phyloP scores from a whole-genome alignment of 192 early-diverging fungal species.

The Coemansia sp. region DNA sequence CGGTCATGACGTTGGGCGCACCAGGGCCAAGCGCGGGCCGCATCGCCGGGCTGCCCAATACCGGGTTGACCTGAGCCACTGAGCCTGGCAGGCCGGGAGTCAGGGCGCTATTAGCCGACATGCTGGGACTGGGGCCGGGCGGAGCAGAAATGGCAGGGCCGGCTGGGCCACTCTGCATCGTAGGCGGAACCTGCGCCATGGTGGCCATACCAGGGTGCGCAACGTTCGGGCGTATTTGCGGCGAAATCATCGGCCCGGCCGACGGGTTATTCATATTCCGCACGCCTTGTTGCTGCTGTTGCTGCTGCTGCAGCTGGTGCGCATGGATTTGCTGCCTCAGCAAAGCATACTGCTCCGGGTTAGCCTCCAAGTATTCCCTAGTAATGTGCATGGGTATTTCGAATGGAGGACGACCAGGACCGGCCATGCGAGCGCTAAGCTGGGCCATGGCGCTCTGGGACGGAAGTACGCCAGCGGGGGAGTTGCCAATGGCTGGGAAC shows the following conservation, averaged over 20 bases:
- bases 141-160: neutral
- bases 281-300: constrained; percentile 20
- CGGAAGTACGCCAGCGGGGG: neutral
- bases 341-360: constrained; percentile 29
- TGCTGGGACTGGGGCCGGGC: neutral
- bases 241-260: constrained; percentile 25
- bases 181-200: constrained; percentile 23
- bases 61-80: neutral
- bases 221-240: constrained; percentile 30
- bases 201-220: constrained; percentile 17
- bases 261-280: constrained; percentile 9
- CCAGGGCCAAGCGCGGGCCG: constrained; percentile 8
- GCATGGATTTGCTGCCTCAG: constrained; percentile 24
- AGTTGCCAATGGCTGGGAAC: neutral
- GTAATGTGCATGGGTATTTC: constrained; percentile 37
- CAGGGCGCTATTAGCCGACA: neutral
- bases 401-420: constrained; percentile 6
- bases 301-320: constrained; percentile 14
- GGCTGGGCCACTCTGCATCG: constrained; percentile 2
- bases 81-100: neutral
- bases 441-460: constrained; percentile 20
- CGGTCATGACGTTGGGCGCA: neutral
- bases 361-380: constrained; percentile 41
- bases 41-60: constrained; percentile 17
- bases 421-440: constrained; percentile 17